Evolutionary conservation across 2,329 filamentous ascomycete genomes (phyloP), one percentile per base, ranked within the genome.

Genomic region (Paramyrothecium sp.): DNA sequence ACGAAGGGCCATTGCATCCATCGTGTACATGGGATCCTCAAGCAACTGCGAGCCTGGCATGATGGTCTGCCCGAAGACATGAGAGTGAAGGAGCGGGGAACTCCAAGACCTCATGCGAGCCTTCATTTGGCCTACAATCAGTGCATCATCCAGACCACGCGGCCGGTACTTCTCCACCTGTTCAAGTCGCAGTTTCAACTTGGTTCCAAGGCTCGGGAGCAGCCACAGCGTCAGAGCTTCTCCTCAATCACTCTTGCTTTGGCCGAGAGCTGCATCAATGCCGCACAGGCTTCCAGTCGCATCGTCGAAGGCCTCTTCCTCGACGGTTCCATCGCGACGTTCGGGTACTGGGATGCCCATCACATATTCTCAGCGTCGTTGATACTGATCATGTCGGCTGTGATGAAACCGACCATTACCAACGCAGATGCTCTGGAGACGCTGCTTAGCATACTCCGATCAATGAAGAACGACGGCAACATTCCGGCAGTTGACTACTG

Each of bases 111-210:
- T 0, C 67, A 67, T 0, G 65, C 65, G 0, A 70, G 68, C 20
- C 63, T 69, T 0, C 67, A 70, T 22, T 64, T 71, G 0, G 68
- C 68, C 1, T 71, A 71, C 54, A 68, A 69, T 12, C 70, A 73
- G n/a, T 72, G 69, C 55, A 71, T 73, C 17, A 72, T 73, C 38
- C 71, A 70, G 52, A 72, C 71, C 0, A 72, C 71, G 0, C 65
- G 71, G 0, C 71, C 71, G 0, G 65, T 73, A 1, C 54, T 73
- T 0, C 54, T 73, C 0, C 65, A 72, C 1, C 65, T 73, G 0
- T 71, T 73, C 30, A 71, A 70, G 4, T 58, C 66, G 0, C 67
- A 71, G 21, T 69, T 69, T 1, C 66, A 67, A 10, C 56, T 69
- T 1, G 61, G 64, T 0, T 53, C 17, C 20, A 52, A 20, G 3